Base-by-base conservation (phyloP, 176 grass and related monocot species). In the Avena atlantica region DNA sequence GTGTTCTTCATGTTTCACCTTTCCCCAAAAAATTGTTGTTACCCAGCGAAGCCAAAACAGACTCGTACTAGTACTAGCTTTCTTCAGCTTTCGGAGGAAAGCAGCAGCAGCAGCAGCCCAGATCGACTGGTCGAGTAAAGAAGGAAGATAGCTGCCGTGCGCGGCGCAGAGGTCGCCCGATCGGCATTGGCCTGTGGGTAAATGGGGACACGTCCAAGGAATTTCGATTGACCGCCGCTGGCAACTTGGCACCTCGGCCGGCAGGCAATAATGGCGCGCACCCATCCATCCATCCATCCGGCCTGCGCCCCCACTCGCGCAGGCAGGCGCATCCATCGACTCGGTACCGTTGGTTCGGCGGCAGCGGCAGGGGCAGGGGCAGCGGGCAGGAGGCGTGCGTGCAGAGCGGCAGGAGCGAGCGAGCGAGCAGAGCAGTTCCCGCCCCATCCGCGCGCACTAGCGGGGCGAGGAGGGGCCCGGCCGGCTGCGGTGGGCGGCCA, bases 171-270 rank as follows among this genome's bases (percentile, higher is more conserved):
- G 69, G 37, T 11, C 58, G 58, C 3, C 10, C 9, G n/a, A 59
- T 59, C 15, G 60, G 60, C n/a, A 24, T 24, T 64, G 61, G 61
- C 4, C 61, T 4, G 25, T 49, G 31, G 88, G 77, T 76, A 83
- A 78, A 86, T 63, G 84, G 62, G 83, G 72, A 90, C 84, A 86
- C 16, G 88, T 84, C 71, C 0, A 17, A 61, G 84, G 84, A 90
- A 86, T 90, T 90, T 78, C 34, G 40, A 59, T 16, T 15, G 75
- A 29, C 37, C 82, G 59, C 3, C 50, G 59, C 31, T 69, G 83
- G 69, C 82, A 31, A 31, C 68, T 71, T 44, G 36, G 55, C 69
- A 23, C 5, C 44, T 36, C 17, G 19, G 68, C 55, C 21, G 25
- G 25, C 65, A 51, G 56, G 51, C 83, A 90, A 78, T 62, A 90